Percentiles rank a stretch among this genome's conserved stretches.
Evolutionary conservation across 306 rosid genomes (phyloP).

Genomic region (Vigna radiata): DNA sequence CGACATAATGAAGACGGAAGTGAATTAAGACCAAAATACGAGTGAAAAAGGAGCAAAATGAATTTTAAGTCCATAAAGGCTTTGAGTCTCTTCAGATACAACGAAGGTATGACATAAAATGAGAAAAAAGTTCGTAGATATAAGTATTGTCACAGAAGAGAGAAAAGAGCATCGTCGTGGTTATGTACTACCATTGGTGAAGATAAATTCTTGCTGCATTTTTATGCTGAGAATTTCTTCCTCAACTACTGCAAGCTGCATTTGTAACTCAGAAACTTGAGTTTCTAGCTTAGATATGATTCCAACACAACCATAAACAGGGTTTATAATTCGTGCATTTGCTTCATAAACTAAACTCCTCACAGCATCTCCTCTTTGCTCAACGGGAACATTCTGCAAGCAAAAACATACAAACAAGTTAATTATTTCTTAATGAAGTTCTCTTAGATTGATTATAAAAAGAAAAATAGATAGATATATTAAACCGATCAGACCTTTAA

Average conservation of each 20-base stretch:
- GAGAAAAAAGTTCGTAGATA: too few relatives aligned
- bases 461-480: too few relatives aligned
- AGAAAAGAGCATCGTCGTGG: too few relatives aligned
- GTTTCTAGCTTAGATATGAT: neutral
- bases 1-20: neutral
- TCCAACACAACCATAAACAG: too few relatives aligned
- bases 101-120: too few relatives aligned
- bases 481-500: too few relatives aligned
- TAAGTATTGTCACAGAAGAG: too few relatives aligned
- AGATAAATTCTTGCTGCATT: neutral
- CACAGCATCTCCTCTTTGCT: too few relatives aligned
- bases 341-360: too few relatives aligned
- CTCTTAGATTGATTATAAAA: neutral
- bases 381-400: neutral
- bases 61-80: neutral
- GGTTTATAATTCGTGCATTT: too few relatives aligned
- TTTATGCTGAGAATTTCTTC: neutral
- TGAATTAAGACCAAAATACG: neutral
- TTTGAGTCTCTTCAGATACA: too few relatives aligned
- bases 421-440: neutral
- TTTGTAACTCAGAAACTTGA: neutral
- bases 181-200: too few relatives aligned
- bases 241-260: neutral
- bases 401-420: neutral
- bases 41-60: neutral